Base-by-base conservation (phyloP, 129 eudicot genomes). In the Artemisia argyi region DNA sequence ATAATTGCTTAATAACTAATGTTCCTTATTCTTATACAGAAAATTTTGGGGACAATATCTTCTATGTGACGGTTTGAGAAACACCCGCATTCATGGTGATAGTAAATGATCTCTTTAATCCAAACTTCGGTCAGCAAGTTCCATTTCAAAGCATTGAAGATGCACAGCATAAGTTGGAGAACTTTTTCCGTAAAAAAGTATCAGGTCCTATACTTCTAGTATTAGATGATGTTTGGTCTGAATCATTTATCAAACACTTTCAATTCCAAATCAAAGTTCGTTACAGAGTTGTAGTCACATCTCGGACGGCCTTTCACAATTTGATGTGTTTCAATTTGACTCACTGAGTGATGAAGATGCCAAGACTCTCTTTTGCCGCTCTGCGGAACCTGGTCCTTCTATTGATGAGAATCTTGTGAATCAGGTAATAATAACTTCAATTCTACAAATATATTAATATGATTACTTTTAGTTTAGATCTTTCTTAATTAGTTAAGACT, bases 161-260 rank as follows among this genome's bases (percentile, higher is more conserved):
- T 69, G 73, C 80, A 30, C 55, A 28, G n/a, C 48, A 69, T 49
- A 65, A 75, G 66, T 22, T 80, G 76, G 55, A 17, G n/a, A 64
- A 28, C 65, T 71, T 80, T 58, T 69, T 80, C 18, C 22, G 32
- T 47, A 30, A 62, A 9, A 67, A 61, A 49, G 24, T 57, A 53
- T 53, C 63, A 75, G 50, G 68, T 17, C 84, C 84, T 18, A 57
- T 69, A 28, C 83, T 80, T 49, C 30, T 80, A 39, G 80, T 80
- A 3, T 56, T 80, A 19, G 83, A 80, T 13, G 88, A 84, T 57
- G 85, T 84, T 5, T 77, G 83, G 85, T 71, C 59, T 49, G 73
- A 65, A 50, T 30, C 73, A 1, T 58, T 64, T 7, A 60, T 77
- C 1, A 1, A 39, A 14, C 61, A 77, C 76, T 77, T 77, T 15